phyloP scores from a whole-genome alignment of 2,329 filamentous ascomycete genomes.

The Herpotrichia juniperi region DNA sequence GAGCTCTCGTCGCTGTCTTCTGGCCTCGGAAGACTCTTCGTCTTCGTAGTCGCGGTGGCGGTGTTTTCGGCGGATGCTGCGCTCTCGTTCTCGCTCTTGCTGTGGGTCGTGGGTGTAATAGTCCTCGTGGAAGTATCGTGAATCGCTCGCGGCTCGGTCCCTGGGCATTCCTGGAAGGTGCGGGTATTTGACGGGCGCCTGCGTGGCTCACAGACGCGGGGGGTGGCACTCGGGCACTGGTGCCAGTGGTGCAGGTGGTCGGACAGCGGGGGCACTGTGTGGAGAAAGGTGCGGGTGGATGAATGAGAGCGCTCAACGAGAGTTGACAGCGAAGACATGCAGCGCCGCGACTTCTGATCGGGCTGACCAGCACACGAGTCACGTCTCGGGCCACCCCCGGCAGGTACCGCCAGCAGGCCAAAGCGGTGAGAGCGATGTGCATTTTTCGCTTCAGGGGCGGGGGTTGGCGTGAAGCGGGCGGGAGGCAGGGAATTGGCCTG shows the following conservation, averaged over 20 bases:
- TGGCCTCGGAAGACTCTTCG: constrained; percentile 32
- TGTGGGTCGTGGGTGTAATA: constrained; percentile 19
- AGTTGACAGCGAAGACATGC: constrained; percentile 36
- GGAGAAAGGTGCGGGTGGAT: constrained; percentile 32
- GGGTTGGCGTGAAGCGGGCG: constrained; percentile 26
- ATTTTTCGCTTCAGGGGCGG: constrained; percentile 28
- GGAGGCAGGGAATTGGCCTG: constrained; percentile 16
- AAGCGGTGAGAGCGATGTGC: constrained; percentile 12
- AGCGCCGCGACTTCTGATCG: constrained; percentile 25
- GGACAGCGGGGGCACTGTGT: constrained; percentile 10
- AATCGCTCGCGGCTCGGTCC: constrained; percentile 36
- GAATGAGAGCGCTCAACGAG: constrained; percentile 5
- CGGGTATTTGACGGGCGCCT: constrained; percentile 31
- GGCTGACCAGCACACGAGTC: constrained; percentile 30
- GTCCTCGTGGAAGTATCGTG: constrained; percentile 37
- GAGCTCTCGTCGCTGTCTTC: constrained; percentile 38
- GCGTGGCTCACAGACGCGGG: constrained; percentile 36
- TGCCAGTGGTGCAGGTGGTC: constrained; percentile 34
- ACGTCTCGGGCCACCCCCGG: background rate
- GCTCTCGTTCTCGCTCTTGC: constrained; percentile 33
- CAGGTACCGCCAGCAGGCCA: background rate
- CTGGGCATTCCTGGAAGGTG: constrained; percentile 41
- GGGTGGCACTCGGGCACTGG: constrained; percentile 37
- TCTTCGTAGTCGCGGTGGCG: constrained; percentile 28
- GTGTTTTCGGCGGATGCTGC: constrained; percentile 27